Evolutionary conservation across 2,329 filamentous ascomycete species (phyloP), one percentile per base, ranked within the genome.

Genomic region (Malbranchea cinnamomea): DNA sequence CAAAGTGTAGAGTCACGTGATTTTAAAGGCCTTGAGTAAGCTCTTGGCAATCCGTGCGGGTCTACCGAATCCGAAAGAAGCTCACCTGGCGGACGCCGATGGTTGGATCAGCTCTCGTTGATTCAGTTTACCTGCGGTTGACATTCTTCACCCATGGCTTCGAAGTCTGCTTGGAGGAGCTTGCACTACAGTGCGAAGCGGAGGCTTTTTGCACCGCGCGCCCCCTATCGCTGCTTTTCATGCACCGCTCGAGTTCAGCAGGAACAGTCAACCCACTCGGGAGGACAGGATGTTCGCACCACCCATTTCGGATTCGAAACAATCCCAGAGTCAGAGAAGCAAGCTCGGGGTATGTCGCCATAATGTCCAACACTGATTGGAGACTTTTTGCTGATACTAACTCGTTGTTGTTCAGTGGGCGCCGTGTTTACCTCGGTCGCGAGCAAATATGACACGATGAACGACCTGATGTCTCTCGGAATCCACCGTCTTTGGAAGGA

Each of bases 401-500:
- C 12, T 35, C 7, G 15, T 8, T 16, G 2, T 25, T 17, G n/a
- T 17, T 17, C 20, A 66, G 85, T 94, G 23, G 79, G 79, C 36
- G 74, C 71, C 23, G 89, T 98, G 35, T 98, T 98, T 62, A 87
- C 82, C 55, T 94, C 79, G 42, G 89, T 98, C 23, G 89, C 89
- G 42, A 75, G 81, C 39, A 83, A 79, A 11, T 98, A 98, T 60
- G 89, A 98, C 57, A 78, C 77, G 38, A 98, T 98, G 89, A 98
- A 98, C 61, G 89, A 98, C 55, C 69, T 95, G 43, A 98, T 98
- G 89, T 95, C 89, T 5, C 71, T 98, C 27, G 89, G 89, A 32
- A 85, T 93, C 59, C 89, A 98, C 56, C 79, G 89, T 24, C 63
- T 98, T 21, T 98, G 89, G 89, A 98, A 80, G 63, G 87, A 95